Conservation (phyloP, 352 stramenopile species). For the Phytophthora gonapodyides region DNA sequence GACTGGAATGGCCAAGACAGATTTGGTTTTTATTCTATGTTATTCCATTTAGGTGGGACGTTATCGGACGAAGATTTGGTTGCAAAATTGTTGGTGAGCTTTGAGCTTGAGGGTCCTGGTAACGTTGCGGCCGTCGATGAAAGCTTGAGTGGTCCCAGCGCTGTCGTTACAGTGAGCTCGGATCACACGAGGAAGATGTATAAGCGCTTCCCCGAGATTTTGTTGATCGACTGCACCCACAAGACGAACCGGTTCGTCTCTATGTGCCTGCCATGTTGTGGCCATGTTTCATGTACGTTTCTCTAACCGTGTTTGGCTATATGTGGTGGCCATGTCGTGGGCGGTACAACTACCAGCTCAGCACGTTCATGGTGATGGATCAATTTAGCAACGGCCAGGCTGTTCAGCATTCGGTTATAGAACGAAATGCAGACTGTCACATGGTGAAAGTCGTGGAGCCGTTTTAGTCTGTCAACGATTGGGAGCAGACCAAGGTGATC, state of each 20-base stretch:
- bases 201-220: constrained; percentile 3
- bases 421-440: constrained; percentile 14
- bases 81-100: constrained; percentile 9
- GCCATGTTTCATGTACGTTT: constrained; percentile 4
- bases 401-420: constrained; percentile 8
- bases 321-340: constrained; percentile 8
- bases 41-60: neutral
- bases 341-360: constrained; percentile 12
- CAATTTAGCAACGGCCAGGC: constrained; percentile 12
- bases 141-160: neutral
- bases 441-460: constrained; percentile 11
- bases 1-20: too few species aligned
- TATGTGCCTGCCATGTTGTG: neutral
- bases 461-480: constrained; percentile 1
- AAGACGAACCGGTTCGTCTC: constrained; percentile 18
- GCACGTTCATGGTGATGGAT: constrained; percentile 13
- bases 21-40: too few species aligned
- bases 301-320: constrained; percentile 6
- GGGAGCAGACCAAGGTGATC: constrained; percentile 2
- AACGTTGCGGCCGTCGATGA: constrained; percentile 7
- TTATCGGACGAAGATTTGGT: constrained; percentile 13
- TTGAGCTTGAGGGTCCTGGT: neutral
- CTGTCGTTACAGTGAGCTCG: constrained; percentile 4
- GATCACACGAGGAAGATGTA: constrained; percentile 12
- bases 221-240: constrained; percentile 21